Conservation (phyloP, 202 grass and related monocot species). For the Elaeis oleifera region DNA sequence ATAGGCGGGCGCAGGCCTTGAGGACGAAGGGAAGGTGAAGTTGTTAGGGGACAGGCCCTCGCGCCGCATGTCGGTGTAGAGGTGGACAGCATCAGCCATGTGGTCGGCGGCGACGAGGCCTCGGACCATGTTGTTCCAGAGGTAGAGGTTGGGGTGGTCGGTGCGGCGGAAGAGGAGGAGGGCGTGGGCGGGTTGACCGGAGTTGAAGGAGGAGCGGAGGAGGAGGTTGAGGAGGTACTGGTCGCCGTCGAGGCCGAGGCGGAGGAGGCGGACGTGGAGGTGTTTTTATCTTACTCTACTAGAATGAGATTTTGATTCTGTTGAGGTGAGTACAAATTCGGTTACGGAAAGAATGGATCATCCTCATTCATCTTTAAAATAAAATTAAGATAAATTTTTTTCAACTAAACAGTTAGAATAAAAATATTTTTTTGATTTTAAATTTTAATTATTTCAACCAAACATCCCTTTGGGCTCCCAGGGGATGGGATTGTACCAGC, state of each 20-base stretch:
- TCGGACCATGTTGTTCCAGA: slow-evolving; percentile 22
- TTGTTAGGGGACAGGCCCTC: slow-evolving; percentile 22
- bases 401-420: too few relatives aligned
- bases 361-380: too few relatives aligned
- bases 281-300: background rate
- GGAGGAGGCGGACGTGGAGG: background rate
- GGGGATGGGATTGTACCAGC: too few relatives aligned
- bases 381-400: too few relatives aligned
- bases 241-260: background rate
- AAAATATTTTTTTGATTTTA: too few relatives aligned
- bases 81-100: slow-evolving; percentile 31
- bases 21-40: slow-evolving; percentile 43
- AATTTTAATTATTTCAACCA: too few relatives aligned
- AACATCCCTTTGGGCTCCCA: too few relatives aligned
- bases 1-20: slow-evolving; percentile 48
- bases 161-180: slow-evolving; percentile 7
- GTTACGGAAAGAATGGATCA: too few relatives aligned
- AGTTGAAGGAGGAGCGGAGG: slow-evolving; percentile 19
- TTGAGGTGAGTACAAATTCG: too few relatives aligned
- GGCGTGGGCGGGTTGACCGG: slow-evolving; percentile 3
- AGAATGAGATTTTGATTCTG: too few relatives aligned
- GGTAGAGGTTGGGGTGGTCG: slow-evolving; percentile 20
- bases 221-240: slow-evolving; percentile 17
- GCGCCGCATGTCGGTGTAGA: slow-evolving; percentile 25
- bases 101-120: slow-evolving; percentile 23